Evolutionary conservation across 202 grass and related monocot species (phyloP).

Genomic region (Eragrostis tef): DNA sequence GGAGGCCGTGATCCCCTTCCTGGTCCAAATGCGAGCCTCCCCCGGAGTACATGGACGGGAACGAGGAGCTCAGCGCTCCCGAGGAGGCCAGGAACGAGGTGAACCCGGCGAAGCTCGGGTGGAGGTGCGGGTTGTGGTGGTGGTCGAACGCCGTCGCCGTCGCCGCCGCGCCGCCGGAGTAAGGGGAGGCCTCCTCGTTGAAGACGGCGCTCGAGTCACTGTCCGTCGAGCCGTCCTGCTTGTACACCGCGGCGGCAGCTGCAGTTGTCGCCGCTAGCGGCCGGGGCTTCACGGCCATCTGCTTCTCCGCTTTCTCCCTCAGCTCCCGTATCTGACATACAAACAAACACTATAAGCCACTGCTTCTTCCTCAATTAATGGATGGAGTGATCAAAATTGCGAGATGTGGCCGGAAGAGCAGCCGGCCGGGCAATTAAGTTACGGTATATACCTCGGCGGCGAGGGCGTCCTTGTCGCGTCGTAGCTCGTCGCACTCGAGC

Average conservation of each 20-base stretch:
- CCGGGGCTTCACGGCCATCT: slow-evolving; percentile 48
- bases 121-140: background rate
- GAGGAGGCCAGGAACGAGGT: slow-evolving; percentile 40
- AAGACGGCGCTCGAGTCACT: slow-evolving; percentile 86
- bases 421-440: background rate
- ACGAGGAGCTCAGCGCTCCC: slow-evolving; percentile 41
- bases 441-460: slow-evolving; percentile 53
- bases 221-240: slow-evolving; percentile 62
- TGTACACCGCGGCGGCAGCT: slow-evolving; percentile 9
- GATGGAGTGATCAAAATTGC: background rate
- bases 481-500: slow-evolving; percentile 62
- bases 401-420: background rate
- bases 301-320: slow-evolving; percentile 55
- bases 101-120: slow-evolving; percentile 47
- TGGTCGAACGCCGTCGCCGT: slow-evolving; percentile 31
- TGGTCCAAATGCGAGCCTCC: slow-evolving; percentile 31
- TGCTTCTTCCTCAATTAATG: background rate
- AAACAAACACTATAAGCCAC: background rate
- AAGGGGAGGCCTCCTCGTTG: slow-evolving; percentile 57
- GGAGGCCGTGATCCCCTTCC: slow-evolving; percentile 39
- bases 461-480: slow-evolving; percentile 65
- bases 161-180: slow-evolving; percentile 36
- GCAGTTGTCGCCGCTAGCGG: slow-evolving; percentile 18
- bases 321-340: slow-evolving; percentile 64
- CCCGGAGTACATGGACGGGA: slow-evolving; percentile 47